Conservation (phyloP, 306 rosid species). For the Pachyrhizus erosus region DNA sequence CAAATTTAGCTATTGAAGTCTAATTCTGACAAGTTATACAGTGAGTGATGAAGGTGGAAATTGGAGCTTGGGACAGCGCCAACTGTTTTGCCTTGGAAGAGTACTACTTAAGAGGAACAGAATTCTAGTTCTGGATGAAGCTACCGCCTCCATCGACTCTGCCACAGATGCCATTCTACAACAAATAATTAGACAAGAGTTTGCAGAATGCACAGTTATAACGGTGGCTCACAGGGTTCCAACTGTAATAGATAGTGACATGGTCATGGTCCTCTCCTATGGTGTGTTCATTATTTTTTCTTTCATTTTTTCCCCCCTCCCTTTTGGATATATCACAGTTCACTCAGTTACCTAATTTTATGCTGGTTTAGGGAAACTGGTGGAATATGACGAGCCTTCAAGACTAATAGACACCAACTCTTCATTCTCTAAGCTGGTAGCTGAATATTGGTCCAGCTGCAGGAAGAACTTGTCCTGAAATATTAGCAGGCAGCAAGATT, state of each 20-base stretch:
- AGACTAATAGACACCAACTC: conserved; percentile 68
- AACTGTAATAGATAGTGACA: conserved; percentile 81
- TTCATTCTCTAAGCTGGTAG: conserved; percentile 76
- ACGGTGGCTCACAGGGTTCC: conserved; percentile 88
- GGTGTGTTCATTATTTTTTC: conserved; percentile 48
- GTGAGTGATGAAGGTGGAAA: conserved; percentile 91
- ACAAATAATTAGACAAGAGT: conserved; percentile 68
- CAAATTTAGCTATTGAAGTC: neutral
- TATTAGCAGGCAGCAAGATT: conserved; percentile 1
- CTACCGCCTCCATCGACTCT: conserved; percentile 83
- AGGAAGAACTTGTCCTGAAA: conserved; percentile 42
- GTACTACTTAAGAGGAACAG: conserved; percentile 71
- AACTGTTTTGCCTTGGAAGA: conserved; percentile 84
- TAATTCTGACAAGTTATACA: conserved; percentile 36
- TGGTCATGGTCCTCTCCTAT: conserved; percentile 85
- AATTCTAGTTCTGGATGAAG: conserved; percentile 85
- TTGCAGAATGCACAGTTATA: conserved; percentile 74
- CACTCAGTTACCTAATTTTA: neutral
- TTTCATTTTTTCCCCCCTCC: neutral
- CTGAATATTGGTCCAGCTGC: conserved; percentile 84
- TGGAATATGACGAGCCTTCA: conserved; percentile 80
- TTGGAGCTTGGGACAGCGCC: conserved; percentile 86
- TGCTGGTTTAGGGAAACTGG: conserved; percentile 57
- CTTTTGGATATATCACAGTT: neutral
- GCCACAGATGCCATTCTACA: conserved; percentile 73